Percentiles rank a stretch among this genome's conserved stretches.
Conservation (phyloP, 2,329 filamentous ascomycete genomes). For the Phyllosticta ampelicida region DNA sequence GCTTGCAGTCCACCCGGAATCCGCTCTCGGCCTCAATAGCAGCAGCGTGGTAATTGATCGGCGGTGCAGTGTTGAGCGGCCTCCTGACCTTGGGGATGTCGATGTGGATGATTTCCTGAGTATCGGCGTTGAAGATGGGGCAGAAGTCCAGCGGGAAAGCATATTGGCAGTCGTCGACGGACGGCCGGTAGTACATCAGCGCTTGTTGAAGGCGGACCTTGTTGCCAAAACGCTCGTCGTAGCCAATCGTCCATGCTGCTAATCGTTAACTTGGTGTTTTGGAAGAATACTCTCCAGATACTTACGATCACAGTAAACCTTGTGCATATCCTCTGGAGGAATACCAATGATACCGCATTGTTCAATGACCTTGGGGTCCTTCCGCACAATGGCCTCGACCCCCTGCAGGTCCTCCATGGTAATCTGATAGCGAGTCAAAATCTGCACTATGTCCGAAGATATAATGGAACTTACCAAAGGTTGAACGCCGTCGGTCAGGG, state of each 20-base stretch:
- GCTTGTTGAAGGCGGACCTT: slow-evolving; percentile 75
- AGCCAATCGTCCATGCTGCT: slow-evolving; percentile 82
- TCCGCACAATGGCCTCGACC: slow-evolving; percentile 65
- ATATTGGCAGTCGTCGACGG: slow-evolving; percentile 80
- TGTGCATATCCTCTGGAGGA: slow-evolving; percentile 74
- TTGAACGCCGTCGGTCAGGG: slow-evolving; percentile 63
- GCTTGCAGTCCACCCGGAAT: slow-evolving; percentile 70
- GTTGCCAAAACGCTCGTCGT: slow-evolving; percentile 79
- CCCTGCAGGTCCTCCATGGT: slow-evolving; percentile 81
- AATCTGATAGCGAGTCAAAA: slow-evolving; percentile 43
- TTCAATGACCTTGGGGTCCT: slow-evolving; percentile 78
- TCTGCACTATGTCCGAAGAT: background rate
- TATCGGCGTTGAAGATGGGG: slow-evolving; percentile 78
- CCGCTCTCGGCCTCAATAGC: slow-evolving; percentile 64
- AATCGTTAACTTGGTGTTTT: slow-evolving; percentile 11
- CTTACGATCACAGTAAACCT: slow-evolving; percentile 83
- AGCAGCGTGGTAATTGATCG: slow-evolving; percentile 70
- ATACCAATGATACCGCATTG: slow-evolving; percentile 80
- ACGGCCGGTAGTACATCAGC: slow-evolving; percentile 87
- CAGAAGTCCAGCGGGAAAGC: slow-evolving; percentile 88
- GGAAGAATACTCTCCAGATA: slow-evolving; percentile 12
- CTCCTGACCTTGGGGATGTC: slow-evolving; percentile 70
- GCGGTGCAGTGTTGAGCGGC: slow-evolving; percentile 58
- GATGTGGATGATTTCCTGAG: slow-evolving; percentile 67
- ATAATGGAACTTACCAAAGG: slow-evolving; percentile 51